phyloP scores from a whole-genome alignment of 2,329 filamentous ascomycete species.

The Ceratocystiopsis brevicomis region DNA sequence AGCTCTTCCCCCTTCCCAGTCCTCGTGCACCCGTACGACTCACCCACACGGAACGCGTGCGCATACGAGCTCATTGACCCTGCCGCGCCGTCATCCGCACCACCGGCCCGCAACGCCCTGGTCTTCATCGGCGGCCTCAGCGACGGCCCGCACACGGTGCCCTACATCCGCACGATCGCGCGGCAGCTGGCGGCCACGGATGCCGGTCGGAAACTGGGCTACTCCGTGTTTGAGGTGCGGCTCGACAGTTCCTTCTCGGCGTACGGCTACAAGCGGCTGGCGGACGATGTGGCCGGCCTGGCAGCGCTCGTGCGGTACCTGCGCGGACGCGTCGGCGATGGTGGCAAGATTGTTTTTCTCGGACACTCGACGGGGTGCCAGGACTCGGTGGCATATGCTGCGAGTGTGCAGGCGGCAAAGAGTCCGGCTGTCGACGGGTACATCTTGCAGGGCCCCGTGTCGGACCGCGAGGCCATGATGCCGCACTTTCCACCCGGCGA shows the following conservation, averaged over 20 bases:
- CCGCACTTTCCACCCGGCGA: slow-evolving; percentile 23
- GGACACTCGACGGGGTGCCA: slow-evolving; percentile 42
- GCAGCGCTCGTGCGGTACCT: slow-evolving; percentile 33
- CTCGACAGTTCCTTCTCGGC: slow-evolving; percentile 34
- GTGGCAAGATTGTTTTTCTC: slow-evolving; percentile 32
- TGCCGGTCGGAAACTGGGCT: slow-evolving; percentile 19
- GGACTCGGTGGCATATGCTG: slow-evolving; percentile 38
- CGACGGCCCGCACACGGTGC: slow-evolving; percentile 48
- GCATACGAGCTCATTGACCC: slow-evolving; percentile 11
- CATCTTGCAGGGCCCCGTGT: slow-evolving; percentile 64
- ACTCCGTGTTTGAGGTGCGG: slow-evolving; percentile 37
- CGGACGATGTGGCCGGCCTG: slow-evolving; percentile 34
- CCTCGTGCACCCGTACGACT: slow-evolving; percentile 13
- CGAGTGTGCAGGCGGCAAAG: slow-evolving; percentile 21
- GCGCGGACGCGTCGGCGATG: slow-evolving; percentile 22
- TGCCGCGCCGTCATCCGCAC: neutral
- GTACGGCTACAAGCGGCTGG: slow-evolving; percentile 31
- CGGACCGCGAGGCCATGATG: slow-evolving; percentile 49
- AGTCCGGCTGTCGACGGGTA: slow-evolving; percentile 46
- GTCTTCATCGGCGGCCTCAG: slow-evolving; percentile 53
- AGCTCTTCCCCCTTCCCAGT: slow-evolving; percentile 8
- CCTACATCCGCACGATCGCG: slow-evolving; percentile 33
- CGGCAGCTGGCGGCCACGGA: slow-evolving; percentile 19
- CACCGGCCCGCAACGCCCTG: slow-evolving; percentile 31
- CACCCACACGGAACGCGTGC: slow-evolving; percentile 9